Percentiles rank a stretch among this genome's conserved stretches.
These are phyloP conservation scores for Malassezia psittaci DNA, from an alignment of 1,284 basidiomycete species.

Conservation along the genomic window DNA sequence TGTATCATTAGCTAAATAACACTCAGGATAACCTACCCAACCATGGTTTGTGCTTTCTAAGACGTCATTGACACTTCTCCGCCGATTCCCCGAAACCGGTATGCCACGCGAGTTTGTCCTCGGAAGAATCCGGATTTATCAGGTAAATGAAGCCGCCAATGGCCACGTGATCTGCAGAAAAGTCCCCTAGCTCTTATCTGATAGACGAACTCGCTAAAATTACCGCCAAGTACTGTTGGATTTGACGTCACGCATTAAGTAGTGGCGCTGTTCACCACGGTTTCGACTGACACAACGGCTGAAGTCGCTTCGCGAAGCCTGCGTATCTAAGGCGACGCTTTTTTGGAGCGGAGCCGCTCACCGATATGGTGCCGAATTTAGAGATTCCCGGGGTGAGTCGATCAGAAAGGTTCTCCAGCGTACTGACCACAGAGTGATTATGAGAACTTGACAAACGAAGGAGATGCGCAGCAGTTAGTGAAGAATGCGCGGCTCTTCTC, in stretches of 20 bases:
- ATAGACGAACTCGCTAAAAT: neutral
- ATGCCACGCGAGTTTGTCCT: neutral
- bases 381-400: conserved; percentile 8
- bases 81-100: neutral
- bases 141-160: neutral
- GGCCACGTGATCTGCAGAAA: neutral
- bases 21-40: conserved; percentile 7
- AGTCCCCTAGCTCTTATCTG: neutral
- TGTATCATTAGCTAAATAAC: neutral
- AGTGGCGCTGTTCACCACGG: too few relatives aligned
- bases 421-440: neutral
- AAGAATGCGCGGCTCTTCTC: conserved; percentile 1
- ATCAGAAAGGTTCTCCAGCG: neutral
- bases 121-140: neutral
- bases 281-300: neutral
- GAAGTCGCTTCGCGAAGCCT: neutral
- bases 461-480: neutral
- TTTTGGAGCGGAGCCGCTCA: too few relatives aligned
- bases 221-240: neutral
- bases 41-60: conserved; percentile 9
- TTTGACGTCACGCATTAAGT: neutral
- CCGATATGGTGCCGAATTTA: neutral
- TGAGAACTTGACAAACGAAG: conserved; percentile 4
- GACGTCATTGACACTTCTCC: too few relatives aligned
- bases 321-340: neutral